Base-by-base conservation (phyloP, 495 filamentous ascomycete genomes). In the Cercophora sp. region DNA sequence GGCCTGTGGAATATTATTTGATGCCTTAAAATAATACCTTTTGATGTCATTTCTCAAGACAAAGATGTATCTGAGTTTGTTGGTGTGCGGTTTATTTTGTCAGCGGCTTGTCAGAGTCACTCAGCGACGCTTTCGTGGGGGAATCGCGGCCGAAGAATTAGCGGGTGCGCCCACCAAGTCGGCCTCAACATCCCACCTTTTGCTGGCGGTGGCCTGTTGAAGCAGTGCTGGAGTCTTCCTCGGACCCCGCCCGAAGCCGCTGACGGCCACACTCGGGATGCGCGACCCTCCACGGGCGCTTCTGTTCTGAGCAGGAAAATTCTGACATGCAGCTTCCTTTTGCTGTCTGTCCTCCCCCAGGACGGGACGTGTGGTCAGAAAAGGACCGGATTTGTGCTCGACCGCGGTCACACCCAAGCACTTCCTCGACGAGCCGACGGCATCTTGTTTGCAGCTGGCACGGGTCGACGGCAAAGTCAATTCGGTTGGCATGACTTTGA, bases 191-290 rank as follows among this genome's bases (percentile, higher is more conserved):
- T 29, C 54, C 43, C 32, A 47, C 11, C 32, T 40, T 5, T 47
- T n/a, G 20, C 24, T 20, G 23, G 47, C 32, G 18, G 46, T 51
- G 53, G 46, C 15, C 39, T 51, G 46, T 26, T 51, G 48, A 18
- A 26, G 32, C 13, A 13, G 23, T 26, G n/a, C 36, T 51, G 26
- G 36, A 51, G 42, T 11, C 24, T 47, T 13, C 24, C 36, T 41
- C 36, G 48, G 48, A 32, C 25, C 48, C 48, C 48, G 48, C 35
- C 36, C 29, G 46, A 48, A 48, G 46, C 46, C 46, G 46, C 46
- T 29, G 47, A 50, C 23, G 36, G 10, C 19, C 35, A 47, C 27
- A 15, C 22, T 47, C 44, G 36, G 36, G 20, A 6, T 42, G 10
- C 20, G 48, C 35, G 36, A 29, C 20, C 3, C 3, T 24, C 31